Evolutionary conservation across 176 grass and related monocot genomes (phyloP), one percentile per base, ranked within the genome.

Genomic region (Musa beccarii): DNA sequence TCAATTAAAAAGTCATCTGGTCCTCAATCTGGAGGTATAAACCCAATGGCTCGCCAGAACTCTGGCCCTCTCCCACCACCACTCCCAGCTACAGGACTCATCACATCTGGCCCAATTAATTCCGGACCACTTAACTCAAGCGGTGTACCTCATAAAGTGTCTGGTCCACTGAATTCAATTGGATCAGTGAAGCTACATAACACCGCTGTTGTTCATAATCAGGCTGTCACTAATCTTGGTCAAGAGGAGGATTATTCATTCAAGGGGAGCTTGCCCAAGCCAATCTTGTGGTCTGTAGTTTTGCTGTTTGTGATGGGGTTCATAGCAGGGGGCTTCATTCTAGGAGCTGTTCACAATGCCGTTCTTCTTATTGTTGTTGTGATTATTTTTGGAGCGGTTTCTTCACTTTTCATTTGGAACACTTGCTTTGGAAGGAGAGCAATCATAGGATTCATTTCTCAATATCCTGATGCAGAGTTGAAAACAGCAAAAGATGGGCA

Each of bases 301-400:
- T 61, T 75, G 54, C 10, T 75, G 56, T 75, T 75, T 75, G 73
- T 54, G 23, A 75, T 75, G 73, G 73, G 73, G 25, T 75, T 75
- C 62, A 75, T 75, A 4, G 73, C 73, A 75, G 73, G 73, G 49
- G 73, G 73, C 9, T 75, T 75, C 29, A 75, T 75, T 63, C 54
- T 75, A 49, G 73, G 24, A 10, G 73, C 73, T 50, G 73, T 75
- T 50, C 56, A 62, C 28, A 75, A 75, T 63, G 56, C 73, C 16
- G 17, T 75, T 75, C 73, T 75, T 63, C 54, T 75, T n/a, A 63
- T 75, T 7, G 73, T 75, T 13, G 73, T 75, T 61, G 29, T 75
- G 54, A 56, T 75, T 75, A 62, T 62, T 11, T 75, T 34, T 63
- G 73, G 73, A 75, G 54, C 19, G 14, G 73, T 75, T 23, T 54